These are phyloP conservation scores for Eremothecium coryli DNA, from an alignment of 1,139 yeast species.

Conservation along the genomic window DNA sequence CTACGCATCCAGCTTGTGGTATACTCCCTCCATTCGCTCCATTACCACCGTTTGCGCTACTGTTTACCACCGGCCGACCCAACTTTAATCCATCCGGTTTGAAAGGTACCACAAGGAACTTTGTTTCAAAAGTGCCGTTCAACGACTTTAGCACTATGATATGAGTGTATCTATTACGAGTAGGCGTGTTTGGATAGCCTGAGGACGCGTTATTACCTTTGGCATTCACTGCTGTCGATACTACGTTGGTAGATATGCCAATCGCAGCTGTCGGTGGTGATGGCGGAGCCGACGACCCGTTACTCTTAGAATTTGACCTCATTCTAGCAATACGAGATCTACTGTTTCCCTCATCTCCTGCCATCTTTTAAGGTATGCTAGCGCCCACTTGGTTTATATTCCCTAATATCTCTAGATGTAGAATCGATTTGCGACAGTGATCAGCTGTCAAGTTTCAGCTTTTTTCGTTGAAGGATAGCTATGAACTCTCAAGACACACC, in stretches of 20 bases:
- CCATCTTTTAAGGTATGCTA: background rate
- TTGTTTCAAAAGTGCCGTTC: slow-evolving; percentile 74
- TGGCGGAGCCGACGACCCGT: slow-evolving; percentile 18
- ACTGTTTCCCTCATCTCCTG: slow-evolving; percentile 1
- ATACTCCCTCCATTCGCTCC: slow-evolving; percentile 8
- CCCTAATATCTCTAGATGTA: too few relatives aligned
- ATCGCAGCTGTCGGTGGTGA: slow-evolving; percentile 3
- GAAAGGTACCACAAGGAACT: slow-evolving; percentile 69
- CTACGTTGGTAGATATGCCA: background rate
- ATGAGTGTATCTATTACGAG: slow-evolving; percentile 30
- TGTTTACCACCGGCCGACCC: slow-evolving; percentile 63
- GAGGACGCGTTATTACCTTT: background rate
- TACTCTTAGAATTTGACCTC: slow-evolving; percentile 29
- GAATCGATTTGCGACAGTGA: slow-evolving; percentile 1
- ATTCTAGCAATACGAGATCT: slow-evolving; percentile 4
- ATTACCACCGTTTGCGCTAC: slow-evolving; percentile 37
- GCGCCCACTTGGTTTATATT: background rate
- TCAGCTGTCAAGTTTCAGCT: slow-evolving; percentile 2
- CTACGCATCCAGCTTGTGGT: slow-evolving; percentile 7
- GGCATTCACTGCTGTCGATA: background rate
- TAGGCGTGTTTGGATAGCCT: slow-evolving; percentile 3
- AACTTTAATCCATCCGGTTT: slow-evolving; percentile 76
- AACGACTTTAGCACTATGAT: slow-evolving; percentile 63
- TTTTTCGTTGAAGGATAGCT: background rate
- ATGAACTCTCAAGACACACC: background rate